Evolutionary conservation across 495 filamentous ascomycete species (phyloP).

Genomic region (Thermothielavioides terrestris): DNA sequence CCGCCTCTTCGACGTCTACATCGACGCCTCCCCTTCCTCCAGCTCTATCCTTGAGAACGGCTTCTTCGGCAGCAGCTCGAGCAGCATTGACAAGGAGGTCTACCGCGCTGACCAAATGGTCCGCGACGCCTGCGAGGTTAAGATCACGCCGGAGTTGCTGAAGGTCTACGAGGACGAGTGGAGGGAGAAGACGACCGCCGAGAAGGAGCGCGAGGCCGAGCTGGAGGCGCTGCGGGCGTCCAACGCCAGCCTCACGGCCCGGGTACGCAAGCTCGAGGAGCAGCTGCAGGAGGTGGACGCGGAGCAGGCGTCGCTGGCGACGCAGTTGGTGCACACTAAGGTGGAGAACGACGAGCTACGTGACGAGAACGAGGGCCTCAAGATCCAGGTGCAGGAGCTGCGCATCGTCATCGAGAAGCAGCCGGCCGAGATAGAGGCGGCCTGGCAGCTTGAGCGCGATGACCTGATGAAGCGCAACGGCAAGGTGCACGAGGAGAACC

Average conservation of each 20-base stretch:
- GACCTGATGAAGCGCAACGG: constrained; percentile 85
- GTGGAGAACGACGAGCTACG: constrained; percentile 84
- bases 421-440: constrained; percentile 76
- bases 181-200: constrained; percentile 73
- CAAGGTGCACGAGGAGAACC: constrained; percentile 92
- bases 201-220: constrained; percentile 75
- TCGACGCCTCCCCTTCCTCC: constrained; percentile 81
- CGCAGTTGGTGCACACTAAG: constrained; percentile 81
- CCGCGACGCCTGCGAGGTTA: constrained; percentile 85
- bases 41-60: constrained; percentile 87
- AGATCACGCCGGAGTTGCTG: constrained; percentile 71
- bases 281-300: constrained; percentile 79
- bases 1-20: constrained; percentile 90
- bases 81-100: constrained; percentile 81
- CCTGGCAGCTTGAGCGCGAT: constrained; percentile 79
- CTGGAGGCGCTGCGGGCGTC: constrained; percentile 63
- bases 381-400: constrained; percentile 72
- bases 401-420: constrained; percentile 80
- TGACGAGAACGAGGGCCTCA: constrained; percentile 80
- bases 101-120: constrained; percentile 92
- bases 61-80: constrained; percentile 87
- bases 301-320: constrained; percentile 88
- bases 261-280: constrained; percentile 77
- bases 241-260: constrained; percentile 53
- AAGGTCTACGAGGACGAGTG: constrained; percentile 77